Base-by-base conservation (phyloP, 768 basidiomycete genomes). In the Lactifluus volemus region DNA sequence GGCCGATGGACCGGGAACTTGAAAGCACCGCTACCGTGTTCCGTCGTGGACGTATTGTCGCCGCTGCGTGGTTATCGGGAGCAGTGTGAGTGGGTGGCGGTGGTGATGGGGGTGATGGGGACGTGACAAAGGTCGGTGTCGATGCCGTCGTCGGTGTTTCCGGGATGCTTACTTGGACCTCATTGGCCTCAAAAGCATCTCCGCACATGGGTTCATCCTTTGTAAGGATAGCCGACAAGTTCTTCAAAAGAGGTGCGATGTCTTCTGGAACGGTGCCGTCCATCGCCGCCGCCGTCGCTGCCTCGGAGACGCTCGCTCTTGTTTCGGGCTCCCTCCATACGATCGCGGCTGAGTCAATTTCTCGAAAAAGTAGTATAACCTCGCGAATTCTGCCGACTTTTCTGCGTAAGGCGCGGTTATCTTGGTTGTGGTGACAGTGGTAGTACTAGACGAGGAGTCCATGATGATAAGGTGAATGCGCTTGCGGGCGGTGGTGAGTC, bases 361-460 rank as follows among this genome's bases (percentile, higher is more conserved):
- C 44, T 65, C 63, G 55, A 66, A 66, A 44, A 65, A 66, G 60
- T 66, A 65, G 49, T 61, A 65, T 12, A 66, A 41, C 34, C 63
- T 58, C 5, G 60, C 63, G 45, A 66, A 66, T 41, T 66, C 65
- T 14, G 65, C 60, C 12, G 63, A 61, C 50, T 59, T 61, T 25
- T 65, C 58, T 25, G 25, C 25, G 32, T 52, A 44, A 8, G 19
- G 4, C 41, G 14, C 51, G 17, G 29, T 25, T 25, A 25, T 29
- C 17, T 25, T 54, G 25, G 50, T 25, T 29, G 55, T 52, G 44
- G 30, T 55, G 47, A 10, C 2, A 11, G 9, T 53, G 39, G 25
- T 2, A 39, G 25, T 11, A 9, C 41, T 1, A 17, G 54, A 19
- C 15, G 53, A 17, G 10, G 53, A 32, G 53, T 54, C 38, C 59